Conservation (phyloP, 345 rosid species). For the Hibiscus syriacus region DNA sequence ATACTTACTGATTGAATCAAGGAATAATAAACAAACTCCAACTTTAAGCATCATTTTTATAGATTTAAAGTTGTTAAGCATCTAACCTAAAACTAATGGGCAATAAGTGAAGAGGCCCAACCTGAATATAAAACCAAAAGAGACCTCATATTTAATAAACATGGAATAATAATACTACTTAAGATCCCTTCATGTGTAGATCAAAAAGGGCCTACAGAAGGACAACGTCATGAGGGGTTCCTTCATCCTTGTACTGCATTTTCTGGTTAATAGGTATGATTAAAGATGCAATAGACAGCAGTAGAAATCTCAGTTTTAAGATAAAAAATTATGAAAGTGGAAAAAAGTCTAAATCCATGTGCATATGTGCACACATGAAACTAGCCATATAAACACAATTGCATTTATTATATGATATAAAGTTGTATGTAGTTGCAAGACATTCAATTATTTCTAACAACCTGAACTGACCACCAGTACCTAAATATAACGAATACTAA, state of each 20-base stretch:
- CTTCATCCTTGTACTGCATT: neutral
- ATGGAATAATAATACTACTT: neutral
- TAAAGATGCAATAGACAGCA: neutral
- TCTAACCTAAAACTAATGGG: neutral
- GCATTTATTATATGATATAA: neutral
- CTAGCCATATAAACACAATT: neutral
- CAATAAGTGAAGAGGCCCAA: neutral
- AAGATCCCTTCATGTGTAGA: neutral
- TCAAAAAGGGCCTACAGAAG: neutral
- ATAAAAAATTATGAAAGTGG: neutral
- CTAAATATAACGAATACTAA: conserved; percentile 24
- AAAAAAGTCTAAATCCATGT: neutral
- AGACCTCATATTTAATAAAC: neutral
- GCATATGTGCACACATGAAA: neutral
- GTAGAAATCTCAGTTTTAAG: neutral
- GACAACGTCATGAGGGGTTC: neutral
- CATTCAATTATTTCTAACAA: conserved; percentile 6
- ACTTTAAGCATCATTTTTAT: neutral
- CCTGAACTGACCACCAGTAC: conserved; percentile 1
- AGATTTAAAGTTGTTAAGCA: neutral
- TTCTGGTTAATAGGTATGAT: neutral
- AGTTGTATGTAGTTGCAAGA: conserved; percentile 5
- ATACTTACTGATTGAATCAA: neutral
- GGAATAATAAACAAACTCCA: neutral
- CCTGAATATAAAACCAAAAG: neutral